phyloP scores from a whole-genome alignment of 169 alveolate species.

The Plasmodium inui region DNA sequence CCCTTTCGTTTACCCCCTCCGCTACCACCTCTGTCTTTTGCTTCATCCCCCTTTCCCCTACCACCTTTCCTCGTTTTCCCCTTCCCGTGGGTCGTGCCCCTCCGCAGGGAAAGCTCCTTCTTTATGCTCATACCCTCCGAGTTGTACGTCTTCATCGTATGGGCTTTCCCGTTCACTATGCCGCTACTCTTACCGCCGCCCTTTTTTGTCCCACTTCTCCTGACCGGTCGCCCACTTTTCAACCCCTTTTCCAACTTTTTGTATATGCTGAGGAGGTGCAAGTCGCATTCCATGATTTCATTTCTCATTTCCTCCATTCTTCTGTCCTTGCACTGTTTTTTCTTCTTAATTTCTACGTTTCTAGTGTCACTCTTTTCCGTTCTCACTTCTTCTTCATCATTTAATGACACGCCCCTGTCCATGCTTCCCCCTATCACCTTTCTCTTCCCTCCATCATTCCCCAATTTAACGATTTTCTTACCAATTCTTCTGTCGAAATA shows the following conservation, averaged over 20 bases:
- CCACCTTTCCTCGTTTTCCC: not conserved
- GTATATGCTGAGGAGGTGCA: constrained; percentile 42
- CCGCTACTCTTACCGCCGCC: not conserved
- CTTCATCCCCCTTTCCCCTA: constrained; percentile 2
- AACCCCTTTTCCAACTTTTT: constrained; percentile 39
- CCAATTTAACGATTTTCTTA: not conserved
- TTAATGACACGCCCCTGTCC: not conserved
- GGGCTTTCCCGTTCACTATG: constrained; percentile 3
- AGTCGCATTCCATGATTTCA: constrained; percentile 45
- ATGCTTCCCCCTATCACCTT: not conserved
- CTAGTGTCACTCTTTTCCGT: not conserved
- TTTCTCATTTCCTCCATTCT: constrained; percentile 37
- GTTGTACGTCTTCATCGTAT: constrained; percentile 11
- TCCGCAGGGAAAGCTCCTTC: constrained; percentile 21
- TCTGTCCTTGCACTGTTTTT: constrained; percentile 7
- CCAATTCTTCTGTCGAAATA: constrained; percentile 10
- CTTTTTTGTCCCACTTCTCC: not conserved
- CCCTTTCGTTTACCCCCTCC: not conserved
- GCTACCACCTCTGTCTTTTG: not conserved
- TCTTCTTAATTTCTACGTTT: not conserved
- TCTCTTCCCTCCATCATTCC: not conserved
- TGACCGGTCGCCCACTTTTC: constrained; percentile 9
- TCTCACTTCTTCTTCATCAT: not conserved
- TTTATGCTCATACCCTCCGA: constrained; percentile 45
- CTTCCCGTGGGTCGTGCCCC: constrained; percentile 2